Evolutionary conservation across 1,284 basidiomycete species (phyloP), one percentile per base, ranked within the genome.

Genomic region (Marasmius sp.): DNA sequence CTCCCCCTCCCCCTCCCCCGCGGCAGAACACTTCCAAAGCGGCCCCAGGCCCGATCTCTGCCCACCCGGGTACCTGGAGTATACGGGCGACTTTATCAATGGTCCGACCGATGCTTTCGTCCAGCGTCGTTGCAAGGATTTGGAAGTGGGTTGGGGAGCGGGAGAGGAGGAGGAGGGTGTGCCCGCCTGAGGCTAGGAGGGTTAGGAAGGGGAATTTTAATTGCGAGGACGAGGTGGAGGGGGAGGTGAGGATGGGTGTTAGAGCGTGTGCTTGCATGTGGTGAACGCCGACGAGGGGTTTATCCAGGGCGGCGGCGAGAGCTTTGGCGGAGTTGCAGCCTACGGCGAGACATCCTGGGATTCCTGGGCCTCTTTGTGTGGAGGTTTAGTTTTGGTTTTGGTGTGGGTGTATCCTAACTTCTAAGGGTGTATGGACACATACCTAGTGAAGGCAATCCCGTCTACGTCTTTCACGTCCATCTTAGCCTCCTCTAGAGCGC

Each of bases 181-280:
- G 95, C 1, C 95, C 95, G 20, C 96, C 96, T 0, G 93, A 95
- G 55, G 96, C 82, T 27, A 98, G 82, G 11, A 97, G 81, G 0
- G 91, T 91, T 41, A 97, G 81, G 78, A 96, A 97, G 0, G 96
- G 96, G 71, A 91, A 97, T 12, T 70, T 48, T 34, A 27, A 5
- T 27, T 2, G 27, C 5, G 57, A 33, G 20, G 43, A 18, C 9
- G 37, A 41, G 39, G 53, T 71, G 0, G 70, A 61, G 20, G 81
- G 76, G 1, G 82, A 76, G 0, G 95, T 95, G 10, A 97, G 82
- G 33, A 94, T 75, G 0, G 92, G 83, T 0, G 95, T 97, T 0
- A 97, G 79, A 0, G 96, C 93, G 70, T 98, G 95, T 0, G 93
- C 96, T 93, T 97, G 95, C 95, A 97, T 97, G 70, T 97, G 95